Percentiles rank a stretch among this genome's conserved stretches.
These are phyloP conservation scores for Raddia distichophylla DNA, from an alignment of 176 grass and related monocot genomes.

Conservation along the genomic window DNA sequence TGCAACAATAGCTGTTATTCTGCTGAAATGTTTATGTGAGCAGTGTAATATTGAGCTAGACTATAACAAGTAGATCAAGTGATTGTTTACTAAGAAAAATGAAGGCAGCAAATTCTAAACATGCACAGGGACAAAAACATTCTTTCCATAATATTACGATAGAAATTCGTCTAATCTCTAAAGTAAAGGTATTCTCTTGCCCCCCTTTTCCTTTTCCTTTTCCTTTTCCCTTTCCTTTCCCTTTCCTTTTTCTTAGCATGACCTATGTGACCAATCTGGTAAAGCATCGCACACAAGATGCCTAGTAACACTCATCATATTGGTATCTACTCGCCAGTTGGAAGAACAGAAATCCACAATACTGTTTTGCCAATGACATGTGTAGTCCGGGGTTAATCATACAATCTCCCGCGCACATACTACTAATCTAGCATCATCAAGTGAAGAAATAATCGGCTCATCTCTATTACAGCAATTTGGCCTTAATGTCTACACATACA, in stretches of 20 bases:
- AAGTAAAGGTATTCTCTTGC: background rate
- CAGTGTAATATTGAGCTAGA: background rate
- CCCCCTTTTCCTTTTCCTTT: background rate
- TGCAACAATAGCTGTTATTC: background rate
- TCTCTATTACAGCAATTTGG: background rate
- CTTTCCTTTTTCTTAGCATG: background rate
- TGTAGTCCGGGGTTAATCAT: background rate
- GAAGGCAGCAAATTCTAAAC: background rate
- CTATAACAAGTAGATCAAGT: background rate
- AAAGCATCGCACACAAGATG: background rate
- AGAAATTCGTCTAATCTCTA: background rate
- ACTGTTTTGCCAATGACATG: background rate
- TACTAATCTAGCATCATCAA: constrained; percentile 1
- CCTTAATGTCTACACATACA: background rate
- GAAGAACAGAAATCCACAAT: background rate
- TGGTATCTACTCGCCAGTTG: background rate
- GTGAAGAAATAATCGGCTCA: background rate
- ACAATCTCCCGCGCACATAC: background rate
- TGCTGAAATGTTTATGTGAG: background rate
- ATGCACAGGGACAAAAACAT: background rate
- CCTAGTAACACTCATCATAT: background rate
- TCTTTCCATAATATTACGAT: background rate
- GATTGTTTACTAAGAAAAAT: background rate
- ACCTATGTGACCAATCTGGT: background rate
- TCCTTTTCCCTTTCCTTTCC: background rate